Evolutionary conservation across 208 protist genomes (phyloP), one percentile per base, ranked within the genome.

Genomic region (Kentomonas sorsogonicus): DNA sequence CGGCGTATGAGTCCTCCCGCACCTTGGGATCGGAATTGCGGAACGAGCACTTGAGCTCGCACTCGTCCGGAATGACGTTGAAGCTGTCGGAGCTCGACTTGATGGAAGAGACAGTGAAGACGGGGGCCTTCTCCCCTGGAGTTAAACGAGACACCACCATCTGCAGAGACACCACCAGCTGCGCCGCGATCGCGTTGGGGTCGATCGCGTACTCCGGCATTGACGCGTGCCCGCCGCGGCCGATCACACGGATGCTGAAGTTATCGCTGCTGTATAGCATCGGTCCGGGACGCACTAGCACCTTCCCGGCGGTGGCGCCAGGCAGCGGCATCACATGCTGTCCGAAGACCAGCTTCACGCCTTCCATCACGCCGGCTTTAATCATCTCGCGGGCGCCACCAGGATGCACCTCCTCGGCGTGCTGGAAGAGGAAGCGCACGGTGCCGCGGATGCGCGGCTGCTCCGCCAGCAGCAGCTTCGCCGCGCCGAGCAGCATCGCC

Each of bases 381-480:
- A 85, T 70, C 51, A 86, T 43, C 47, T 85, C 52, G 50, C 56
- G 61, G 33, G 75, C 76, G 16, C 77, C 83, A 46, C 79, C 71
- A 11, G 78, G 67, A 39, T 52, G 50, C 30, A 73, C 64, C 63
- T 91, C 76, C 66, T 87, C 73, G 0, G 73, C 72, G 63, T 77
- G 78, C 63, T 84, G 78, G 52, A 84, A 84, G 11, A 86, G 63
- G 53, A 91, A 91, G 36, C 76, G 83, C 36, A 90, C 73, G 9
- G 78, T 83, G 50, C 77, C 78, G 23, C 66, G 50, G 53, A 84
- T 75, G 54, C 65, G 60, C 33, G 74, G 60, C 60, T 63, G 59
- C 64, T 75, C 60, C 45, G 65, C 59, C n/a, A 68, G 72, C 22
- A 86, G 63, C 40, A 86, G 55, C 65, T 78, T 75, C 16, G 69